Base-by-base conservation (phyloP, 2,329 filamentous ascomycete species). In the Curvularia eragrostidis region DNA sequence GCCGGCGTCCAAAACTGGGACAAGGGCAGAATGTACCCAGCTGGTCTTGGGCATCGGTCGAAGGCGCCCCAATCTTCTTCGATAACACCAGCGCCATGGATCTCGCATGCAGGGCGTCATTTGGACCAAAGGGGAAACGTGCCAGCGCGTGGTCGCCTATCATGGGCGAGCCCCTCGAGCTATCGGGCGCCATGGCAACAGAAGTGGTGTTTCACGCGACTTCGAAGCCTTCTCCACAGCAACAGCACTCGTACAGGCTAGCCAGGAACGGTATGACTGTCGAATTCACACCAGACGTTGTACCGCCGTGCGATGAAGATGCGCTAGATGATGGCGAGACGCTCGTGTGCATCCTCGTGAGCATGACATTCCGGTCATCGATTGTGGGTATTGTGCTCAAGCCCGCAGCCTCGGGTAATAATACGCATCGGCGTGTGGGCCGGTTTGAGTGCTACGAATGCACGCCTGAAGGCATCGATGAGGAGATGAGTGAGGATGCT, bases 401-500 rank as follows among this genome's bases (percentile, higher is more conserved):
- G 46, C 30, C 56, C n/a, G 57, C 55, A 3, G 54, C 58, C 2
- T 24, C 10, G 13, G 62, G 54, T 2, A 64, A 58, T 13, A 65
- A 69, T 24, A 55, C 59, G 6, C 75, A 74, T 42, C 72, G 67
- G 28, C 69, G 74, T n/a, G 62, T 76, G 8, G 74, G 73, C 8
- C 68, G 74, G 18, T 68, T 76, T 28, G 74, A 76, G 54, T 75
- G 72, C 59, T 76, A 75, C 48, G 74, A 75, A 28, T 75, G 73
- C 34, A 64, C 68, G 19, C 59, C 52, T 19, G 68, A 72, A 48
- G 65, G 53, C 3, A 66, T 65, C 19, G 67, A 69, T 7, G 65
- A 67, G 26, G 66, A 69, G 13, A 74, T 75, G 62, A 70, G 69
- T 21, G 71, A 75, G 52, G 74, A 76, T 47, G 73, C 73, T 6